Conservation (phyloP, 2,329 filamentous ascomycete genomes). For the Pseudocercospora vitis region DNA sequence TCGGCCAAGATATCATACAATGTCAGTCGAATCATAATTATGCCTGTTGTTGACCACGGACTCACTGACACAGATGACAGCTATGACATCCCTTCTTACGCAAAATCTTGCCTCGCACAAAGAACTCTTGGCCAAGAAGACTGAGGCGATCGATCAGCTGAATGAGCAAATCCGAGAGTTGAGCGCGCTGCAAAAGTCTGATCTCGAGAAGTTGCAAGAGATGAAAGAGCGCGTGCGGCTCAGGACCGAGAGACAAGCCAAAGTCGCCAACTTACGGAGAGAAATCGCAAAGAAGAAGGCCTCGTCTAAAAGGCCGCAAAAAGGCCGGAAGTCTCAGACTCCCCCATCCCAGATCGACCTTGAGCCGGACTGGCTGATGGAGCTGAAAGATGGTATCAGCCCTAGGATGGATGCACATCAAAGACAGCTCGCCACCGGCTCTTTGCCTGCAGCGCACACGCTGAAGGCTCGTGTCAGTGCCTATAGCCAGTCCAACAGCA, state of each 20-base stretch:
- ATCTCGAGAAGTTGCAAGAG: constrained; percentile 70
- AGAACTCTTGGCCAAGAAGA: constrained; percentile 77
- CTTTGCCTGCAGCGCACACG: constrained; percentile 22
- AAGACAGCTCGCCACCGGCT: constrained; percentile 30
- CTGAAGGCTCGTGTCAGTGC: constrained; percentile 69
- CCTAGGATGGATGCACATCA: constrained; percentile 22
- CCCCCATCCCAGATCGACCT: constrained; percentile 19
- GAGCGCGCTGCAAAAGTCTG: constrained; percentile 74
- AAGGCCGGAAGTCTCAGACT: constrained; percentile 52
- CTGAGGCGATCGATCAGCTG: constrained; percentile 76
- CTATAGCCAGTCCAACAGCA: constrained; percentile 73
- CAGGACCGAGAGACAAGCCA: constrained; percentile 64
- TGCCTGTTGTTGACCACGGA: constrained; percentile 5
- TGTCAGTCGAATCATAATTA: constrained; percentile 56
- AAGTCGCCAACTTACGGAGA: constrained; percentile 77
- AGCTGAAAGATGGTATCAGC: constrained; percentile 30
- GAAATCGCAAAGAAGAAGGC: constrained; percentile 49
- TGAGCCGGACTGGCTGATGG: constrained; percentile 40
- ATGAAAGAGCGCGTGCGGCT: constrained; percentile 66
- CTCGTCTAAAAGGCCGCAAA: constrained; percentile 18
- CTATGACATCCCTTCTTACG: constrained; percentile 78
- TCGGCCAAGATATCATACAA: constrained; percentile 74
- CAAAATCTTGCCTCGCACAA: constrained; percentile 79
- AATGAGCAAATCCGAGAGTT: constrained; percentile 79
- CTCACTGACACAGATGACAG: constrained; percentile 44